Conservation (phyloP, 2,329 filamentous ascomycete genomes). For the Ilyonectria robusta region DNA sequence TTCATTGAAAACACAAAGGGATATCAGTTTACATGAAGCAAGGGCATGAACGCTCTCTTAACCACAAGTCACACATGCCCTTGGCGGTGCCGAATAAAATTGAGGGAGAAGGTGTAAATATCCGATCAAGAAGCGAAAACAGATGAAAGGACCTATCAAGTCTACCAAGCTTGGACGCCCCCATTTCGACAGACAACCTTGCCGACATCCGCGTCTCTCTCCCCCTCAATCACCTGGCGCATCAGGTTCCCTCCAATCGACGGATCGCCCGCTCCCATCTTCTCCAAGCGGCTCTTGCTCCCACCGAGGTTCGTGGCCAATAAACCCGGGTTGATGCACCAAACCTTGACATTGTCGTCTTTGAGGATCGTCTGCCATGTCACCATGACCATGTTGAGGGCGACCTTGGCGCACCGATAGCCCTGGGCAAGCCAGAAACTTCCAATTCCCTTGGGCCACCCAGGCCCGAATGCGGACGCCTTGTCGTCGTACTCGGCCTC, state of each 20-base stretch:
- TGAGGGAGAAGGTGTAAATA: too few species aligned
- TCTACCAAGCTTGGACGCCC: constrained; percentile 51
- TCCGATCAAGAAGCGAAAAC: too few species aligned
- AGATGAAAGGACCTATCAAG: neutral
- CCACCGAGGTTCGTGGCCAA: constrained; percentile 62
- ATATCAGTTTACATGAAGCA: too few species aligned
- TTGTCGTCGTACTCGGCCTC: too few species aligned
- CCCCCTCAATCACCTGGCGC: constrained; percentile 57
- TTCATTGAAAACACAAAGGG: too few species aligned
- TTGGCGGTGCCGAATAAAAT: too few species aligned
- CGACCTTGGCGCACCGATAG: constrained; percentile 47
- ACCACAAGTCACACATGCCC: too few species aligned
- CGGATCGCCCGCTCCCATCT: constrained; percentile 53
- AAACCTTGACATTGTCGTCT: constrained; percentile 66
- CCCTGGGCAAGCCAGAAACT: constrained; percentile 55
- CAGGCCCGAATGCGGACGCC: too few species aligned
- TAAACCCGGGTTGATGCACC: constrained; percentile 62
- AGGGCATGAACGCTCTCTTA: too few species aligned
- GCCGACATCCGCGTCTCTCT: constrained; percentile 58
- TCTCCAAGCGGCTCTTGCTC: constrained; percentile 47
- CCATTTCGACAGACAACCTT: constrained; percentile 51
- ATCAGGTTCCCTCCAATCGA: constrained; percentile 55
- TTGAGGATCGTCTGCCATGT: constrained; percentile 61
- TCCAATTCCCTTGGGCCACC: constrained; percentile 31
- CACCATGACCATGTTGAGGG: constrained; percentile 52